Conservation (phyloP, 2,329 filamentous ascomycete species). For the Mycogone perniciosa region DNA sequence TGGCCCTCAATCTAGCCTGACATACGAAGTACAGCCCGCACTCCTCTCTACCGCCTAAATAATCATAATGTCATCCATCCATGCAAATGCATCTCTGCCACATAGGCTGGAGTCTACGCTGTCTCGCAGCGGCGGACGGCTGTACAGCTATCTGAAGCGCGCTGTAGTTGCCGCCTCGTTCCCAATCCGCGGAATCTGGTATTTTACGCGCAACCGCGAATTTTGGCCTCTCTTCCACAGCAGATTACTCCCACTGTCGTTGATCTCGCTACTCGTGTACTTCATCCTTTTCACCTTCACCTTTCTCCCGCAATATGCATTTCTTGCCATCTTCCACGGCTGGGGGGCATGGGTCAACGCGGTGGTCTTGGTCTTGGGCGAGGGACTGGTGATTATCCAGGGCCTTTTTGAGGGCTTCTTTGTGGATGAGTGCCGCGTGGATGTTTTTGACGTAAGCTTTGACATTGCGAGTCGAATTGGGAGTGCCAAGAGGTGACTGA, state of each 20-base stretch:
- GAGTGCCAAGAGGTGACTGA: not conserved
- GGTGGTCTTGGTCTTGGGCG: conserved; percentile 78
- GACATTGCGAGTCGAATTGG: not conserved
- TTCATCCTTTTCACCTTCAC: conserved; percentile 80
- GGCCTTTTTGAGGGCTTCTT: conserved; percentile 74
- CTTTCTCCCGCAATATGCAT: conserved; percentile 82
- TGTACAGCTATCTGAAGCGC: conserved; percentile 34
- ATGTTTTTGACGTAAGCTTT: conserved; percentile 70
- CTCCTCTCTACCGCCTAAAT: too few relatives aligned
- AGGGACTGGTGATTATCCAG: conserved; percentile 64
- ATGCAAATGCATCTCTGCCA: conserved; percentile 4
- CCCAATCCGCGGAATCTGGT: conserved; percentile 68
- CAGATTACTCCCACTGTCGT: conserved; percentile 70
- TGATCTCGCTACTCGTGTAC: conserved; percentile 79
- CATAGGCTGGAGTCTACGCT: conserved; percentile 16
- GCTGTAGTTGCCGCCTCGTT: conserved; percentile 45
- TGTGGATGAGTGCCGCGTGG: conserved; percentile 70
- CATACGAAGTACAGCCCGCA: too few relatives aligned
- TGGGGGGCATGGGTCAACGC: conserved; percentile 85
- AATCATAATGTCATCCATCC: too few relatives aligned
- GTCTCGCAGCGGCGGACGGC: conserved; percentile 30
- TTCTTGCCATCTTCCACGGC: conserved; percentile 84
- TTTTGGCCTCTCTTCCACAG: conserved; percentile 76
- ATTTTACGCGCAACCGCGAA: conserved; percentile 69
- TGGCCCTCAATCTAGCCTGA: too few relatives aligned